These are phyloP conservation scores for Ormosia emarginata DNA, from an alignment of 306 rosid species.

Conservation along the genomic window DNA sequence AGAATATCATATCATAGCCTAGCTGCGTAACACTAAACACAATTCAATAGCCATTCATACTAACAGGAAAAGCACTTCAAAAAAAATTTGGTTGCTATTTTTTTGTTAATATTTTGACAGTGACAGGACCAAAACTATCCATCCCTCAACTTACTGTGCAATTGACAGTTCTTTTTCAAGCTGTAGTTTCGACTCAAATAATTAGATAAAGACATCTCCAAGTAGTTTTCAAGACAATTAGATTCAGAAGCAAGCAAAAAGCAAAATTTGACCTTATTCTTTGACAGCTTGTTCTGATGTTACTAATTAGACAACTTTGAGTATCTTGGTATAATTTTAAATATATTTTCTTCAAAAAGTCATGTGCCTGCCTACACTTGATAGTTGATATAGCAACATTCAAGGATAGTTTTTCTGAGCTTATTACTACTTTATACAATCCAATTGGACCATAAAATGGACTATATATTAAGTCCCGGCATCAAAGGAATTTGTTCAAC, in stretches of 20 bases:
- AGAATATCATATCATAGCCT: no score
- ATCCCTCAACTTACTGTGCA: slow-evolving; percentile 17
- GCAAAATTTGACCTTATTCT: slow-evolving; percentile 13
- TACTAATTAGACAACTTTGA: background rate
- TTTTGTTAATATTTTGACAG: no score
- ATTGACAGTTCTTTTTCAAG: slow-evolving; percentile 28
- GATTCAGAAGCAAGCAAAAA: slow-evolving; percentile 16
- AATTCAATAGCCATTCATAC: no score
- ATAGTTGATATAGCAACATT: background rate
- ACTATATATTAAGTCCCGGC: slow-evolving; percentile 16
- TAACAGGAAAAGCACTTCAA: no score
- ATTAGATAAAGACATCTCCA: slow-evolving; percentile 18
- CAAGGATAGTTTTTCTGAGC: background rate
- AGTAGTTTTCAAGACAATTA: slow-evolving; percentile 10
- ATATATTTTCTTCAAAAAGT: background rate
- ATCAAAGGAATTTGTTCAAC: slow-evolving; percentile 27
- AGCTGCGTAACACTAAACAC: no score
- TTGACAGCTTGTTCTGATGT: slow-evolving; percentile 27
- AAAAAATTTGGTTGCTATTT: no score
- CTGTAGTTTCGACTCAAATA: slow-evolving; percentile 21
- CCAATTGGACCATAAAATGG: background rate
- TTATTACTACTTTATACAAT: background rate
- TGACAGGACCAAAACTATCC: slow-evolving; percentile 18
- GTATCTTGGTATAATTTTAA: background rate
- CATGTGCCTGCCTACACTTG: background rate